Conservation (phyloP, 176 grass and related monocot species). For the Avena eriantha region DNA sequence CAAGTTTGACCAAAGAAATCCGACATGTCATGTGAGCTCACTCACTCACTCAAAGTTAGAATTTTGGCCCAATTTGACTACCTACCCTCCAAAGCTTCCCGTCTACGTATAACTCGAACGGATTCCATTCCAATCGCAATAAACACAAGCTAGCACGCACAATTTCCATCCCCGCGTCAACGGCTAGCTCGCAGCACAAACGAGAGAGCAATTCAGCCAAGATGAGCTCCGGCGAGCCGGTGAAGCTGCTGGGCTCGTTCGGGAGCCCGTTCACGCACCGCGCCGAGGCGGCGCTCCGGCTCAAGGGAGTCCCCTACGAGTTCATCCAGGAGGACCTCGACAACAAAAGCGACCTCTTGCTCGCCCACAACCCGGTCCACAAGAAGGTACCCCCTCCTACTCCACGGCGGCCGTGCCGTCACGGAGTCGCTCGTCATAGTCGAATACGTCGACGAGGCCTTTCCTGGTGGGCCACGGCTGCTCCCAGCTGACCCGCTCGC, state of each 20-base stretch:
- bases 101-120: not conserved
- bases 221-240: slow-evolving; percentile 8
- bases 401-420: not conserved
- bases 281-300: not conserved
- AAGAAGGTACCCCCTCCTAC: not conserved
- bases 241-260: slow-evolving; percentile 18
- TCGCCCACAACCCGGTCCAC: not conserved
- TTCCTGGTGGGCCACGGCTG: not conserved
- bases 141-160: not conserved
- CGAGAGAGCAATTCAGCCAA: not conserved
- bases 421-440: slow-evolving; percentile 39
- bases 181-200: not conserved
- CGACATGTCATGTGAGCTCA: not conserved
- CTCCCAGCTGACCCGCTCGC: not conserved
- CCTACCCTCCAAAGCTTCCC: not conserved
- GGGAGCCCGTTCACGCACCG: slow-evolving; percentile 9
- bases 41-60: not conserved
- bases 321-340: not conserved
- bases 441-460: slow-evolving; percentile 53
- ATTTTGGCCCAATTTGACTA: not conserved
- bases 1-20: not conserved
- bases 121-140: not conserved
- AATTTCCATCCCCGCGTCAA: not conserved
- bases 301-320: not conserved
- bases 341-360: not conserved